Evolutionary conservation across 495 filamentous ascomycete species (phyloP), one percentile per base, ranked within the genome.

Genomic region (Xylaria flabelliformis): DNA sequence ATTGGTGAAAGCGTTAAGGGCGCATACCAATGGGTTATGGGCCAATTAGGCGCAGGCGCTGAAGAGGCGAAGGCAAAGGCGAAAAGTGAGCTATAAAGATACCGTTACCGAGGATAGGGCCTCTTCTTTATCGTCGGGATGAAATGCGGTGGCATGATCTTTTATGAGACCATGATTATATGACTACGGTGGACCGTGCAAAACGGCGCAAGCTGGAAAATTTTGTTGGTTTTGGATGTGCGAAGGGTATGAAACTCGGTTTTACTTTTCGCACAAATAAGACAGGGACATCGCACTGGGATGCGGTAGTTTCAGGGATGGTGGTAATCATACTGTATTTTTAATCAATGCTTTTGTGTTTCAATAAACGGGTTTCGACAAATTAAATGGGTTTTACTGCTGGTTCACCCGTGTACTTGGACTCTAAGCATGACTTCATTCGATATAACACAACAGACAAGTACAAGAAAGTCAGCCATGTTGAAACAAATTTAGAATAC

Each of bases 11-110:
- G 81, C 55, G 81, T 87, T 59, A 79, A 83, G 75, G 78, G 75
- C 34, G 80, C 80, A 6, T 85, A 82, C 79, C 82, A 92, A 55
- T 94, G 92, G 87, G 78, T 91, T 80, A 26, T 79, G 72, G 77
- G 78, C 29, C 85, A 86, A 74, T 78, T 95, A 46, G 87, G 85
- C 76, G 80, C 89, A 17, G 90, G 92, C 2, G 85, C 91, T 34
- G 87, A 90, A 26, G 88, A 83, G 56, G 91, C 91, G n/a, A 86
- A 87, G 51, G 86, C 90, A 69, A 83, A 88, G 77, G 84, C 86
- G 5, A 84, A 84, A 76, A 79, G 75, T 62, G 81, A 83, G 76
- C 69, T 84, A 53, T 84, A 75, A 74, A 29, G 36, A 48, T 15
- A 65, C 44, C 55, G 1, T 24, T 19, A 1, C 9, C 17, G 50